Evolutionary conservation across 495 filamentous ascomycete species (phyloP).

Genomic region (Neurospora tetrasperma): DNA sequence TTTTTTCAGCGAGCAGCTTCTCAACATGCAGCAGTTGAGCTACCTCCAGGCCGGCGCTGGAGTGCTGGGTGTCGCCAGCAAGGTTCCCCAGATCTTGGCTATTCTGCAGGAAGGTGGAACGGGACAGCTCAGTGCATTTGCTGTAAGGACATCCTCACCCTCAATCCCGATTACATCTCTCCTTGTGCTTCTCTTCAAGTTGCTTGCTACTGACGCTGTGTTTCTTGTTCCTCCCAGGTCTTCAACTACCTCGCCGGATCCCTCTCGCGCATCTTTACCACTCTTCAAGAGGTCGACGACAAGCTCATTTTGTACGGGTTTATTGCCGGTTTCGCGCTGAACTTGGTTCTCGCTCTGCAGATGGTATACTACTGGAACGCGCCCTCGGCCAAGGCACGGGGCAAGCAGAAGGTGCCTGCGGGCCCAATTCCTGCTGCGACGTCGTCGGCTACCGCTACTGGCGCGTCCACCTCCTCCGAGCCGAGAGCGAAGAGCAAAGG

Average conservation of each 20-base stretch:
- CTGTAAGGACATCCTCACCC: slow-evolving; percentile 47
- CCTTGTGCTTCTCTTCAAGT: neutral
- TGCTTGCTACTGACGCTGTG: neutral
- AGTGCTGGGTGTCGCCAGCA: slow-evolving; percentile 71
- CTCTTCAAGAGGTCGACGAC: slow-evolving; percentile 90
- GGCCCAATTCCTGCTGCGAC: neutral
- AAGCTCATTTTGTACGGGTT: slow-evolving; percentile 90
- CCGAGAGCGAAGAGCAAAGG: slow-evolving; percentile 36
- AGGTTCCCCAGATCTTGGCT: slow-evolving; percentile 81
- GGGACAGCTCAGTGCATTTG: slow-evolving; percentile 91
- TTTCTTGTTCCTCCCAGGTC: slow-evolving; percentile 45
- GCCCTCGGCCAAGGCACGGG: slow-evolving; percentile 43
- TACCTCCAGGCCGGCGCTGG: slow-evolving; percentile 82
- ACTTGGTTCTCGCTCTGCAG: slow-evolving; percentile 75
- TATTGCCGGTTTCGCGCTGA: slow-evolving; percentile 77
- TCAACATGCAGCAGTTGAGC: slow-evolving; percentile 57
- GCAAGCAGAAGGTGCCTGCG: slow-evolving; percentile 35
- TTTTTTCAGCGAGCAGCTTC: slow-evolving; percentile 55
- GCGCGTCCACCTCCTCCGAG: neutral
- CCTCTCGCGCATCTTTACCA: slow-evolving; percentile 91
- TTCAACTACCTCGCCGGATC: slow-evolving; percentile 95
- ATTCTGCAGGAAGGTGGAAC: slow-evolving; percentile 79
- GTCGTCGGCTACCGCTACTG: slow-evolving; percentile 22
- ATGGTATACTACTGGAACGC: slow-evolving; percentile 97
- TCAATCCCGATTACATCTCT: neutral